Conservation (phyloP, 768 basidiomycete genomes). For the Gautieria morchelliformis region DNA sequence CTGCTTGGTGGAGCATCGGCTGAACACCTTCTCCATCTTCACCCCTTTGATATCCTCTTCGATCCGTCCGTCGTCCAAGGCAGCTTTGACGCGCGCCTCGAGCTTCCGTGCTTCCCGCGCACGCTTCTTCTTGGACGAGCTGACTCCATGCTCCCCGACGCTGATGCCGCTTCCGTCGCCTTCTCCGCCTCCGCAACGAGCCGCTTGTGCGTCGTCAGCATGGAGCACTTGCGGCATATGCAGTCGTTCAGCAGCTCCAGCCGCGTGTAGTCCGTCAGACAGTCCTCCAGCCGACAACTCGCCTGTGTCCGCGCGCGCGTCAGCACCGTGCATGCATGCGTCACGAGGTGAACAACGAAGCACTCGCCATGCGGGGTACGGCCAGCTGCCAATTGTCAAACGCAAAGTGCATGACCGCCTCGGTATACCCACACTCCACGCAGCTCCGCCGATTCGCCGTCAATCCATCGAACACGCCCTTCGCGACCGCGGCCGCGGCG, state of each 20-base stretch:
- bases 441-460: conserved; percentile 88
- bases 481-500: too few relatives aligned
- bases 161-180: conserved; percentile 34
- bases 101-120: conserved; percentile 62
- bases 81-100: conserved; percentile 47
- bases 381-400: conserved; percentile 81
- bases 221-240: conserved; percentile 84
- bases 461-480: conserved; percentile 80
- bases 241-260: conserved; percentile 87
- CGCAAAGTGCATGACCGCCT: conserved; percentile 86
- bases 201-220: conserved; percentile 63
- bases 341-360: conserved; percentile 5
- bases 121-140: conserved; percentile 66
- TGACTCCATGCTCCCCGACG: conserved; percentile 36
- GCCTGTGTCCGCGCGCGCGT: conserved; percentile 35
- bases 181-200: conserved; percentile 53
- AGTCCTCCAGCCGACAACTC: conserved; percentile 67
- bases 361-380: conserved; percentile 56
- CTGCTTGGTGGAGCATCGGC: conserved; percentile 74
- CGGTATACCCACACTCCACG: conserved; percentile 83
- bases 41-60: conserved; percentile 81
- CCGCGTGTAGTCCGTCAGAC: conserved; percentile 80
- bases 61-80: conserved; percentile 64
- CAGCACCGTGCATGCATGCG: neutral
- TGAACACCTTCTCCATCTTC: conserved; percentile 66